phyloP scores from a whole-genome alignment of 2,329 filamentous ascomycete genomes.

The Aureobasidium sp. region DNA sequence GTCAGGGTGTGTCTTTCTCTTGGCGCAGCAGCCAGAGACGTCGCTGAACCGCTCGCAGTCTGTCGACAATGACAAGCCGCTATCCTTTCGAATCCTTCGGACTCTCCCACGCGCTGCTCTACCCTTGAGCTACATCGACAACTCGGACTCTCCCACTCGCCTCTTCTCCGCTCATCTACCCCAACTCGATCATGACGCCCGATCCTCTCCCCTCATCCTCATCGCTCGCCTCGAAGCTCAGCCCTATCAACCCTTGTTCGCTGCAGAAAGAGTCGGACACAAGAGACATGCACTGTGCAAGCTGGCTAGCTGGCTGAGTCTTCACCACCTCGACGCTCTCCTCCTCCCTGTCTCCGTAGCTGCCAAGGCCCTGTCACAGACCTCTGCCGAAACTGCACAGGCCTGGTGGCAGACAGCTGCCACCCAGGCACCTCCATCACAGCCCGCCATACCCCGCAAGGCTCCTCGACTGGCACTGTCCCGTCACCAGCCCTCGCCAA shows the following conservation, averaged over 20 bases:
- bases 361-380: background rate
- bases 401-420: slow-evolving; percentile 4
- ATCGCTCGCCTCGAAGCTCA: slow-evolving; percentile 52
- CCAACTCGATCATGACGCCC: slow-evolving; percentile 50
- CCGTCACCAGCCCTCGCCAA: background rate
- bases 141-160: slow-evolving; percentile 43
- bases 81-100: slow-evolving; percentile 23
- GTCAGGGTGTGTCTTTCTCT: background rate
- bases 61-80: slow-evolving; percentile 16
- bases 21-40: no score
- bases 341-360: slow-evolving; percentile 25
- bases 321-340: slow-evolving; percentile 44
- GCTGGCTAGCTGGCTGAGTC: slow-evolving; percentile 57
- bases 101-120: slow-evolving; percentile 54
- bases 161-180: slow-evolving; percentile 55
- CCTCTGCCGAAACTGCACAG: background rate
- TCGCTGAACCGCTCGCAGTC: background rate
- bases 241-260: slow-evolving; percentile 47
- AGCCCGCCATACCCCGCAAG: slow-evolving; percentile 9
- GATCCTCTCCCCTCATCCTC: slow-evolving; percentile 49
- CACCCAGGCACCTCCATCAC: background rate
- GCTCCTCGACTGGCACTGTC: slow-evolving; percentile 14
- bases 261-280: slow-evolving; percentile 55
- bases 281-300: slow-evolving; percentile 61
- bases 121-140: slow-evolving; percentile 54